Base-by-base conservation (phyloP, 2,329 filamentous ascomycete species). In the Fusarium compactum region DNA sequence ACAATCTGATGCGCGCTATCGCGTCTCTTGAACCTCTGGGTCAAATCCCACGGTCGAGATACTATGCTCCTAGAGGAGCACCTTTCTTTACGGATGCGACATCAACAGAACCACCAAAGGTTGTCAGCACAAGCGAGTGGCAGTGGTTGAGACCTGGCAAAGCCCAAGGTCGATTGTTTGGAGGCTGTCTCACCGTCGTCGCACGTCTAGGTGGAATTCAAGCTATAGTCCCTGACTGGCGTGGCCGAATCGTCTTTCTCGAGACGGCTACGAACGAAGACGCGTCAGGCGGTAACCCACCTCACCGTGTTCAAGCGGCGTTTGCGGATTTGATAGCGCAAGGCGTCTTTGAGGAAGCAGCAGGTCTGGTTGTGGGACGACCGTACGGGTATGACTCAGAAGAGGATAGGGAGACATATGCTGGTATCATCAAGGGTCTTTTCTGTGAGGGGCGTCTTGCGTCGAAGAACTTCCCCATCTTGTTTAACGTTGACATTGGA, bases 81-180 rank as follows among this genome's bases (percentile, higher is more conserved):
- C 29, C 71, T 1, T 74, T 73, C 67, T 73, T 76, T 48, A 6
- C 12, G 1, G 56, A 76, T 3, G 58, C 75, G 14, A 52, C 65
- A 12, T 78, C 76, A 2, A 66, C 67, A 30, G 74, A 73, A 52
- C 63, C 75, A 16, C 72, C 77, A 6, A 74, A 78, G 11, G 75
- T 82, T 10, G 58, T 54, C 0, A 73, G 77, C 0, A 76, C 74
- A 8, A 65, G 75, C 3, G 64, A 64, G 0, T 83, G 81, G 81
- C 72, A 40, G 14, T 83, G 82, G 82, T 58, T 84, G 16, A 76
- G 81, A 5, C 55, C 32, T 1, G 81, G 80, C 0, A 76, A 71
- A 46, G 77, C 76, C 1, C 64, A 83, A 10, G 86, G 85, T 3
- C 82, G 80, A 38, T 82, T 76, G 71, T 83, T 84, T 43, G 82